Base-by-base conservation (phyloP, 495 filamentous ascomycete genomes). In the Aspergillus olivimuriae region DNA sequence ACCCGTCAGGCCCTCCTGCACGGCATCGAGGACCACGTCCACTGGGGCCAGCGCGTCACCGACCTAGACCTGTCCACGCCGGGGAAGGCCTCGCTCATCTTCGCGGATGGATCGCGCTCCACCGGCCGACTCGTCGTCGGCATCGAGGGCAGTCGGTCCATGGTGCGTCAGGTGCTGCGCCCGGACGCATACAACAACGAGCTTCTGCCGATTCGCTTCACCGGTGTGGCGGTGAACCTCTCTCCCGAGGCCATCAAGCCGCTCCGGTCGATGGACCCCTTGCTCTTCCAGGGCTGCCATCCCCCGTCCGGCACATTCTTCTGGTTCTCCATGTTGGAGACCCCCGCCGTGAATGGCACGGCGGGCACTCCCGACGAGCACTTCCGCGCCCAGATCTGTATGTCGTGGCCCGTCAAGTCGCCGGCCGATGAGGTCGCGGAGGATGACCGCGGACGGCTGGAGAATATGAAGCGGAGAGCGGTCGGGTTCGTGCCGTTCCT, bases 211-310 rank as follows among this genome's bases (percentile, higher is more conserved):
- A 36, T 51, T 7, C 48, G 55, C 6, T 63, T 63, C 31, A 61
- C 53, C 0, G 60, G 60, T 1, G 57, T 61, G 4, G 60, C 55
- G 4, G 52, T 61, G 0, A 51, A 57, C 22, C 19, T 63, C 21
- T 48, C 55, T 1, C 55, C 53, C 2, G 53, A 55, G 9, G 50
- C 57, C 24, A 64, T 73, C 34, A 54, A 66, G 2, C 59, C 58
- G 0, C 55, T 81, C 34, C 56, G 68, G 1, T 64, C 60, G 4
- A 68, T 80, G 24, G 78, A 82, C 43, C 76, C 78, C 1, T 62
- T 76, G 11, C 70, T 83, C 23, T 74, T 83, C 20, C 77, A 82
- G 49, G 76, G 78, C 4, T 68, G 70, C 16, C 63, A 80, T 38
- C 78, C 80, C 0, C 47, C 58, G 18, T 74, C 78, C 7, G 65